Evolutionary conservation across 768 basidiomycete genomes (phyloP).

Genomic region (Agaricus subrufescens): DNA sequence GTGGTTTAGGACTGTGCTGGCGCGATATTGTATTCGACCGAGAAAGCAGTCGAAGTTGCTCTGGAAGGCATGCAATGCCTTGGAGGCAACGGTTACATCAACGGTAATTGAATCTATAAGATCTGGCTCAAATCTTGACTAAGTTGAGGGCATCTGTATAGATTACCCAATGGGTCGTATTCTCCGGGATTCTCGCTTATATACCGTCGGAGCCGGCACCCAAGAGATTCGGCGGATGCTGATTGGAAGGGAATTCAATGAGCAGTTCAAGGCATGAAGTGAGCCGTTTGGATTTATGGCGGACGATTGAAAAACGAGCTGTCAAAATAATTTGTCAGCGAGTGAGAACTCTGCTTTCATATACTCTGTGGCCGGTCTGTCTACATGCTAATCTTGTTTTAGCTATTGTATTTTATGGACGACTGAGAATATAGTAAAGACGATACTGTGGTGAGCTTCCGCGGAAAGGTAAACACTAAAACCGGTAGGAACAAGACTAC

Average conservation of each 20-base stretch:
- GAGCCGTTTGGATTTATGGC: slow-evolving; percentile 1
- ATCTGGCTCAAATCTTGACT: not conserved
- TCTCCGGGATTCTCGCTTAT: slow-evolving; percentile 81
- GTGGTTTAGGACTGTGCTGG: slow-evolving; percentile 83
- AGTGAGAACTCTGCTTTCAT: slow-evolving; percentile 11
- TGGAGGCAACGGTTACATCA: slow-evolving; percentile 95
- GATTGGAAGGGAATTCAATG: slow-evolving; percentile 90
- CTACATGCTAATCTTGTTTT: slow-evolving; percentile 3
- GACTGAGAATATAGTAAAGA: slow-evolving; percentile 4
- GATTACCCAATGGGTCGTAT: slow-evolving; percentile 90
- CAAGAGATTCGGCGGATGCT: slow-evolving; percentile 94
- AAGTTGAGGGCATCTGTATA: slow-evolving; percentile 22
- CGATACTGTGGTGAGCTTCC: slow-evolving; percentile 5
- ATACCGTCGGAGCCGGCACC: slow-evolving; percentile 94
- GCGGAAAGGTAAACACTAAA: slow-evolving; percentile 7
- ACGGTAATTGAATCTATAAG: slow-evolving; percentile 44
- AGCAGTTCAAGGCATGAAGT: slow-evolving; percentile 39
- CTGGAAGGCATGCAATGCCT: slow-evolving; percentile 91
- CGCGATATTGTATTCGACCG: slow-evolving; percentile 90
- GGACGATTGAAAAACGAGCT: not conserved
- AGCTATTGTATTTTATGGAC: slow-evolving; percentile 9
- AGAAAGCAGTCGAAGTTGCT: slow-evolving; percentile 87
- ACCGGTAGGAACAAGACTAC: slow-evolving; percentile 5
- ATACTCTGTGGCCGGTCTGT: slow-evolving; percentile 2
- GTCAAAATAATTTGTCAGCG: slow-evolving; percentile 5